Conservation (phyloP, 208 protist genomes). For the Crithidia acanthocephali region DNA sequence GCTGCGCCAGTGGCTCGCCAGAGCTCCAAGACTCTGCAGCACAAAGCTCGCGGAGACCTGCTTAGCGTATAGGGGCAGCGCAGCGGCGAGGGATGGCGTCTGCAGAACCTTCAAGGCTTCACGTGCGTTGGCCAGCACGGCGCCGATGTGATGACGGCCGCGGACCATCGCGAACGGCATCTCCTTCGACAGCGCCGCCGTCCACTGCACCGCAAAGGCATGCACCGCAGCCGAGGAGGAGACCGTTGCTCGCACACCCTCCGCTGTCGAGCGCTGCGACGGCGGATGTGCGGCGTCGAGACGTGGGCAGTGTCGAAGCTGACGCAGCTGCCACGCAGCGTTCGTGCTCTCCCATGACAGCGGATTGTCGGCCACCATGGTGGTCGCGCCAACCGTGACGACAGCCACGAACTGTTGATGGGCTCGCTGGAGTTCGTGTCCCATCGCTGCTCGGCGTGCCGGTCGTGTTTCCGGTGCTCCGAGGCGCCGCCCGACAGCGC, state of each 20-base stretch:
- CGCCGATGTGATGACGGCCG: slow-evolving; percentile 6
- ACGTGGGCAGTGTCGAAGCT: slow-evolving; percentile 3
- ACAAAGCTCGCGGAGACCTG: slow-evolving; percentile 15
- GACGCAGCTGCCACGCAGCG: slow-evolving; percentile 32
- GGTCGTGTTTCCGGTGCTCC: not conserved
- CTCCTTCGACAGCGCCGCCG: slow-evolving; percentile 3
- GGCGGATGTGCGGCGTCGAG: too few species aligned
- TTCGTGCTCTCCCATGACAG: slow-evolving; percentile 22
- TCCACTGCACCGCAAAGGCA: slow-evolving; percentile 26
- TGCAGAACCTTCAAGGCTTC: slow-evolving; percentile 23
- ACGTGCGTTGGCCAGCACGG: slow-evolving; percentile 22
- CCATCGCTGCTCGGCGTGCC: not conserved
- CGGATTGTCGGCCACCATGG: slow-evolving; percentile 30
- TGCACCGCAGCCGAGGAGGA: slow-evolving; percentile 10
- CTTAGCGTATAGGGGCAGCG: slow-evolving; percentile 19
- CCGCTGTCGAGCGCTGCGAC: not conserved
- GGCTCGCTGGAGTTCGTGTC: not conserved
- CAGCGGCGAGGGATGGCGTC: not conserved
- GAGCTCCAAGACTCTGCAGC: slow-evolving; percentile 19
- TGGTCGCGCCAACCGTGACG: slow-evolving; percentile 25
- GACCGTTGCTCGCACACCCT: not conserved
- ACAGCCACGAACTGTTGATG: slow-evolving; percentile 6
- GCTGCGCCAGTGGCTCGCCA: slow-evolving; percentile 15
- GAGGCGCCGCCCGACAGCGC: not conserved
- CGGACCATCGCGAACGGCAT: slow-evolving; percentile 1